Base-by-base conservation (phyloP, 2,329 filamentous ascomycete genomes). In the Penicillium capsulatum region DNA sequence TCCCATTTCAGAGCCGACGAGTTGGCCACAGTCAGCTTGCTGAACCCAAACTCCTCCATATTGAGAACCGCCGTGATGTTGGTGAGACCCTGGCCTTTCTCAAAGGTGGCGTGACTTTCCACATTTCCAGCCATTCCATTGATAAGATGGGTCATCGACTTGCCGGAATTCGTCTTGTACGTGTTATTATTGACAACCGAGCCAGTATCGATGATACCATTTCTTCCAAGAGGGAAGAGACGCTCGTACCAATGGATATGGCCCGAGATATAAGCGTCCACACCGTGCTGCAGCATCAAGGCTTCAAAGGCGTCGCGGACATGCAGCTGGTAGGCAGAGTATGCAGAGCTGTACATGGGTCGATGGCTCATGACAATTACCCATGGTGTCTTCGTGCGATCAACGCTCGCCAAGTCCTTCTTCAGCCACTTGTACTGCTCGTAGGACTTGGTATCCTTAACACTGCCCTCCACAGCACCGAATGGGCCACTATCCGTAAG, bases 91-190 rank as follows among this genome's bases (percentile, higher is more conserved):
- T 70, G 44, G 17, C 58, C 61, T 3, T 42, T 42, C 34, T 51
- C 50, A 10, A 75, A 54, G 2, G 58, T 63, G 45, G 61, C 67
- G 57, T 76, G 73, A 41, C 66, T 70, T 48, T 75, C 73, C 30
- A 75, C 67, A 44, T 75, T 75, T 15, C 73, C 73, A 3, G 73
- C 73, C 63, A 72, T 71, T n/a, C 73, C 73, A 51, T 75, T 76
- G 55, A 72, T 61, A 22, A 76, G 60, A 42, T 75, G 71, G 2
- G 70, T 72, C 44, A 76, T 69, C 13, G 70, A 73, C 16, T 59
- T 62, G 31, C 73, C 72, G 1, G 69, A 60, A 47, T 73, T 74
- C 38, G 67, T 66, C 32, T 53, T 48, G 58, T 74, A 76, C 7
- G 71, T 75, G 54, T 72, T 64, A 44, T 73, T 70, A 55, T 73